Base-by-base conservation (phyloP, 2,329 filamentous ascomycete genomes). In the Cladosporium sphaerospermum region DNA sequence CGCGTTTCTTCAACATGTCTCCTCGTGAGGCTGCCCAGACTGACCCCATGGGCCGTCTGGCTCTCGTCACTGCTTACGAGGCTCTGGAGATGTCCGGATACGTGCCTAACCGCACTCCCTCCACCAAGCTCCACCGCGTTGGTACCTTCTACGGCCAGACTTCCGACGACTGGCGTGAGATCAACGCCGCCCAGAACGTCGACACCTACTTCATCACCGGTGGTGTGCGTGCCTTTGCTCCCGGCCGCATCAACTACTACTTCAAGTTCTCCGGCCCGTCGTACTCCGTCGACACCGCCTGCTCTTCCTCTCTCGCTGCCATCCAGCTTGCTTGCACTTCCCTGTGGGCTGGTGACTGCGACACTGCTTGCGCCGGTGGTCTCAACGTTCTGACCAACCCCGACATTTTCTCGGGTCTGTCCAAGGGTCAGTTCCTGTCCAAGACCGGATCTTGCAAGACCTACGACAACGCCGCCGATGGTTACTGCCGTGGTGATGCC, bases 1-100 rank as follows among this genome's bases (percentile, higher is more conserved):
- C 86, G n/a, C 78, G 84, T 1, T 91, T 92, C 72, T 92, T 92
- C 79, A 89, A 89, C 70, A 90, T 92, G 84, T 90, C 86, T 34
- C 86, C 87, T 5, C 81, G 86, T 61, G 87, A 92, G 70, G 88
- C 88, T 28, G 80, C 82, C 48, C 86, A 90, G 65, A 89, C 86
- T 1, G 88, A 92, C 66, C 88, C 88, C 0, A 89, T 89, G 79
- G 87, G 89, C 67, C 80, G 88, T 61, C 76, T 91, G 59, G 85
- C 86, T 3, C 72, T 93, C 18, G 81, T 84, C 8, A 89, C 87
- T 2, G 86, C 86, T 0, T 92, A 89, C 61, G 88, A 92, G 64
- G 88, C 88, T 0, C 75, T 93, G 45, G 88, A 93, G 67, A 88
- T 88, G 82, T 84, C 84, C 32, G 88, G 88, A 1, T 87, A 88